phyloP scores from a whole-genome alignment of 805 yeast genomes.

The Kodamaea nitidulidarum region DNA sequence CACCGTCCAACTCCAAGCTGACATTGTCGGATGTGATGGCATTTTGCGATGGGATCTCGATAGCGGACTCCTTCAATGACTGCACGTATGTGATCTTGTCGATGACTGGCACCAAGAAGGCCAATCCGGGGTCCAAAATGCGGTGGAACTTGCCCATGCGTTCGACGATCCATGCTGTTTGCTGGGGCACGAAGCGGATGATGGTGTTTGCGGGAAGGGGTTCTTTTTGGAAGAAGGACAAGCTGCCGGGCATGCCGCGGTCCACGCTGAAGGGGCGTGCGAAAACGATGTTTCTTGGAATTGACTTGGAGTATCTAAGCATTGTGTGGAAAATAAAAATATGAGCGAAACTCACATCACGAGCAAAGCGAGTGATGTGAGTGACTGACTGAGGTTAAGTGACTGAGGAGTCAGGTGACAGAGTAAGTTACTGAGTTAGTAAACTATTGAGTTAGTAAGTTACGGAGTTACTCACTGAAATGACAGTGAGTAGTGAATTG shows the following conservation, averaged over 20 bases:
- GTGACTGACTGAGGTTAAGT: too few relatives aligned
- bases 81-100: constrained; percentile 81
- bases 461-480: too few relatives aligned
- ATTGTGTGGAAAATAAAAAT: neutral
- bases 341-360: neutral
- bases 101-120: constrained; percentile 64
- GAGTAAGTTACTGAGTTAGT: too few relatives aligned
- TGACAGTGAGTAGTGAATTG: too few relatives aligned
- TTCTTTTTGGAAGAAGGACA: constrained; percentile 59
- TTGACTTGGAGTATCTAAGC: too few relatives aligned
- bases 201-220: constrained; percentile 72
- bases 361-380: too few relatives aligned
- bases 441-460: too few relatives aligned
- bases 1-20: constrained; percentile 80
- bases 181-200: constrained; percentile 80
- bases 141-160: constrained; percentile 81
- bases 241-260: constrained; percentile 5
- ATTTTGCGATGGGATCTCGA: constrained; percentile 78
- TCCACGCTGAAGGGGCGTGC: constrained; percentile 2
- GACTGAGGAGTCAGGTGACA: too few relatives aligned
- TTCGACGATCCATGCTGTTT: constrained; percentile 87
- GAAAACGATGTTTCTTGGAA: too few relatives aligned
- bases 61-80: constrained; percentile 77
- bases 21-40: constrained; percentile 87
- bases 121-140: constrained; percentile 69